These are phyloP conservation scores for Blastobotrys americana DNA, from an alignment of 805 yeast species.

Conservation along the genomic window DNA sequence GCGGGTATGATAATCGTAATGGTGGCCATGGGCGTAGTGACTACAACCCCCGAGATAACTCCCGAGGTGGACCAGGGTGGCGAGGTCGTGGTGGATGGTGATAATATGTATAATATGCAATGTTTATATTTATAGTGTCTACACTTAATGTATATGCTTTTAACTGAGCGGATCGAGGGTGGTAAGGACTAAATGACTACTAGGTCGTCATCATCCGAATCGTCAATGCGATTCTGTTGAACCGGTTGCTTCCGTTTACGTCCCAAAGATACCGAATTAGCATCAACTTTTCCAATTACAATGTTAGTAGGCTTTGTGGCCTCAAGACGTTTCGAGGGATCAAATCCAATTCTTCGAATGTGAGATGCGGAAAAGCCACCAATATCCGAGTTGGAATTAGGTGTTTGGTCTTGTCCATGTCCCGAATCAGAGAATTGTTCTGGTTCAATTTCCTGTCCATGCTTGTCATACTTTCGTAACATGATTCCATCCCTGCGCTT, in stretches of 20 bases:
- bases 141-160: no score
- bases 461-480: constrained; percentile 20
- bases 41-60: no score
- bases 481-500: constrained; percentile 21
- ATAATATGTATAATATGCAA: no score
- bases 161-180: no score
- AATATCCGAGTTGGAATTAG: background rate
- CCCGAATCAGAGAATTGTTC: constrained; percentile 3
- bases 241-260: background rate
- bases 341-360: constrained; percentile 25
- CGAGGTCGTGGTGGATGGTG: background rate
- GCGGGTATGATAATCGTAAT: constrained; percentile 10
- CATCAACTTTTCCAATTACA: constrained; percentile 21
- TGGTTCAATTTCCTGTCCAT: constrained; percentile 15
- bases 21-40: no score
- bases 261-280: constrained; percentile 7
- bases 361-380: constrained; percentile 19
- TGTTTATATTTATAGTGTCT: no score
- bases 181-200: no score
- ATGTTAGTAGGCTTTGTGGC: constrained; percentile 30
- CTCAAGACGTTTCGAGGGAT: constrained; percentile 26
- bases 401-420: background rate
- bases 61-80: constrained; percentile 1
- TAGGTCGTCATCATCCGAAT: background rate
- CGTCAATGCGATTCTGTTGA: background rate